Evolutionary conservation across 805 yeast genomes (phyloP).

Genomic region (Saccharomycopsis fibuligera): DNA sequence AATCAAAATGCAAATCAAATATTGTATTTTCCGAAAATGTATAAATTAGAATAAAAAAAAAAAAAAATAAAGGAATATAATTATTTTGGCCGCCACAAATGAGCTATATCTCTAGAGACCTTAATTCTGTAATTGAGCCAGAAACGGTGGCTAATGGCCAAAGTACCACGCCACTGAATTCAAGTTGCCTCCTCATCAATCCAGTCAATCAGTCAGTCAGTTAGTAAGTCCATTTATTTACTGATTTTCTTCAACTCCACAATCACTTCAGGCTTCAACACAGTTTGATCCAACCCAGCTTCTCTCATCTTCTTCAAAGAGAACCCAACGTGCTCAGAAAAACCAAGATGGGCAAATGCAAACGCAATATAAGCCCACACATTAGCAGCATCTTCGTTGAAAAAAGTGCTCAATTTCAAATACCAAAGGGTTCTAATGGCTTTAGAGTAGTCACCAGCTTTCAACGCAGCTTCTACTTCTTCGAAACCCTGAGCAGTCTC

Average conservation of each 20-base stretch:
- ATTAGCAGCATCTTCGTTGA: slow-evolving; percentile 6
- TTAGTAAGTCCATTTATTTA: neutral
- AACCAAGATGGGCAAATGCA: slow-evolving; percentile 4
- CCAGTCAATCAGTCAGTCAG: no score
- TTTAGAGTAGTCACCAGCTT: neutral
- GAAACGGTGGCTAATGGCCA: no score
- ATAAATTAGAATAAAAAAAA: no score
- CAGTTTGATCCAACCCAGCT: slow-evolving; percentile 8
- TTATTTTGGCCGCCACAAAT: no score
- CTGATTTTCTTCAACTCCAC: slow-evolving; percentile 6
- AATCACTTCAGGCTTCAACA: slow-evolving; percentile 2
- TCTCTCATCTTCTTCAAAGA: slow-evolving; percentile 5
- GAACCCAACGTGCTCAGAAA: slow-evolving; percentile 5
- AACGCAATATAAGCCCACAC: slow-evolving; percentile 10
- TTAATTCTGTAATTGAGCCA: no score
- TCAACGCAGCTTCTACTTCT: slow-evolving; percentile 1
- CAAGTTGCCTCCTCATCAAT: no score
- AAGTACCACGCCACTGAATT: no score
- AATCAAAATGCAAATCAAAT: no score
- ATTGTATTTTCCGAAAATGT: no score
- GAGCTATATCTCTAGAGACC: no score
- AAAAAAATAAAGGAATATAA: no score
- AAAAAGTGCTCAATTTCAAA: neutral
- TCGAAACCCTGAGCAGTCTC: slow-evolving; percentile 1
- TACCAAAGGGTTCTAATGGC: slow-evolving; percentile 2